Evolutionary conservation across 345 rosid species (phyloP).

Genomic region (Euphorbia pulcherrima): DNA sequence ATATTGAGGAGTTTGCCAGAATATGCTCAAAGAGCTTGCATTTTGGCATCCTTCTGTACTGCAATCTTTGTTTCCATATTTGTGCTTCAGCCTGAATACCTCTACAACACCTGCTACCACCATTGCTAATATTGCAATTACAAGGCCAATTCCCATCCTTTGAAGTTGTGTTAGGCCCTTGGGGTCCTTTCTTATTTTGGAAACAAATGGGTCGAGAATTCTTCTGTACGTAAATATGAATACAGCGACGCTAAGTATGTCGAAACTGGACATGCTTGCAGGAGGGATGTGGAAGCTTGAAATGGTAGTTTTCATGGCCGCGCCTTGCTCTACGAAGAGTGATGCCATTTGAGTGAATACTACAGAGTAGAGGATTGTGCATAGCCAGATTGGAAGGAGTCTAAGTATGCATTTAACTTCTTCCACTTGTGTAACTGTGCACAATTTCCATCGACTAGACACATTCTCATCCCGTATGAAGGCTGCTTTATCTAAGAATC

Average conservation of each 20-base stretch:
- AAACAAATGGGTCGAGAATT: conserved; percentile 21
- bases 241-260: conserved; percentile 21
- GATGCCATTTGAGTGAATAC: conserved; percentile 36
- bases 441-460: conserved; percentile 20
- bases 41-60: background rate
- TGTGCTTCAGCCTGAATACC: conserved; percentile 20
- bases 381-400: conserved; percentile 30
- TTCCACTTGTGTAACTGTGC: conserved; percentile 28
- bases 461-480: conserved; percentile 2
- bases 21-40: conserved; percentile 27
- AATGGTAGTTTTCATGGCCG: conserved; percentile 25
- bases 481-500: conserved; percentile 30
- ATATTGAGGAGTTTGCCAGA: conserved; percentile 33
- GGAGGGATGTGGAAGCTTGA: conserved; percentile 25
- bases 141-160: conserved; percentile 32
- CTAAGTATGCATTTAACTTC: conserved; percentile 32
- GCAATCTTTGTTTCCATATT: background rate
- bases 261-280: conserved; percentile 33
- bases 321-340: conserved; percentile 31
- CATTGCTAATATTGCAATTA: conserved; percentile 26
- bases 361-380: conserved; percentile 31
- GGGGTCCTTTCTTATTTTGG: conserved; percentile 3
- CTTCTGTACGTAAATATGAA: conserved; percentile 25
- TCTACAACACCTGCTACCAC: conserved; percentile 28
- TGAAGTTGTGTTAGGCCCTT: conserved; percentile 31